Percentiles rank a stretch among this genome's conserved stretches.
phyloP scores from a whole-genome alignment of 148 eudicot species.

The Amaranthus palmeri region DNA sequence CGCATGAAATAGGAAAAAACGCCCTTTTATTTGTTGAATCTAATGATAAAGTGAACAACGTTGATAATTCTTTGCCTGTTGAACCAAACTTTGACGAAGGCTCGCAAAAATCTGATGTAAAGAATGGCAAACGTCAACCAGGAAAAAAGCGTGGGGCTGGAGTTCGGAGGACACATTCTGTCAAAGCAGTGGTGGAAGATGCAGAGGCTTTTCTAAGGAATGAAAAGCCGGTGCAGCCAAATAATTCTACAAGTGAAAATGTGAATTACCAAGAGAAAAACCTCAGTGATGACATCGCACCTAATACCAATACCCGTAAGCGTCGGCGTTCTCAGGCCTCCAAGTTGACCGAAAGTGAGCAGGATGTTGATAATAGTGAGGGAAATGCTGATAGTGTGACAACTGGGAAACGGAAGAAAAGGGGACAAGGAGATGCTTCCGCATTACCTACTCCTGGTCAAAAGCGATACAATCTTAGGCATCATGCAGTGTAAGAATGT shows the following conservation, averaged over 20 bases:
- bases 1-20: conserved; percentile 1
- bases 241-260: conserved; percentile 26
- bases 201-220: conserved; percentile 43
- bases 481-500: conserved; percentile 58
- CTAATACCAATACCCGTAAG: conserved; percentile 41
- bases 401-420: conserved; percentile 60
- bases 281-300: conserved; percentile 27
- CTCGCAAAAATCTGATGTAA: conserved; percentile 52
- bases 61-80: conserved; percentile 25
- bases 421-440: conserved; percentile 52
- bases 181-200: conserved; percentile 64
- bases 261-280: conserved; percentile 31
- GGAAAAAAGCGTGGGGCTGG: conserved; percentile 35
- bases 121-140: conserved; percentile 29
- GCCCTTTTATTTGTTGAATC: background rate
- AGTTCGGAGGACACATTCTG: conserved; percentile 46
- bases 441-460: conserved; percentile 53
- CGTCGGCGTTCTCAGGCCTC: conserved; percentile 49
- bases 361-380: conserved; percentile 53
- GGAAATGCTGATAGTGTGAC: conserved; percentile 66
- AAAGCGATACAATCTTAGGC: conserved; percentile 81
- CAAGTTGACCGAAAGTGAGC: conserved; percentile 43
- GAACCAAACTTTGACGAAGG: conserved; percentile 39
- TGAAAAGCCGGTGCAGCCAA: conserved; percentile 18
- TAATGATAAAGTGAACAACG: conserved; percentile 19